A percentile compares a stretch with the other conserved stretches of the same genome.
phyloP scores from a whole-genome alignment of 1,284 basidiomycete species.

The Mycosarcoma maydis region DNA sequence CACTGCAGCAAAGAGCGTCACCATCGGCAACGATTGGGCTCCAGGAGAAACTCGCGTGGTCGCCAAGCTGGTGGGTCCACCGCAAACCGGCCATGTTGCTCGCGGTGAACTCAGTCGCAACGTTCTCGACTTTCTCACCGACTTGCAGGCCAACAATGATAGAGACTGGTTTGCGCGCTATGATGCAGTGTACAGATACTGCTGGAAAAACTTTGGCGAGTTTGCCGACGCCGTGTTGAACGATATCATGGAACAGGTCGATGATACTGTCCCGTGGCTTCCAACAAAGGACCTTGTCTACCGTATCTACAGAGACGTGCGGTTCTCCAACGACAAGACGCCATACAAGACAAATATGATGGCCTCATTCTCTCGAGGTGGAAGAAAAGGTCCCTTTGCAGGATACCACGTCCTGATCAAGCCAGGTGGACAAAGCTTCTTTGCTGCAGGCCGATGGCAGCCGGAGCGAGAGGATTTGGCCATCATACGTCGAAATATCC shows the following conservation, averaged over 20 bases:
- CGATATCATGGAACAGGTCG: slow-evolving; percentile 74
- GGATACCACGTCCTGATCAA: slow-evolving; percentile 66
- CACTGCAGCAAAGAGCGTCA: background rate
- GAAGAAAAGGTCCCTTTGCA: slow-evolving; percentile 81
- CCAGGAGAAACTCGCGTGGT: slow-evolving; percentile 35
- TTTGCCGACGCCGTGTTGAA: slow-evolving; percentile 79
- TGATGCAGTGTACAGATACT: slow-evolving; percentile 68
- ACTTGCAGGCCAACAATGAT: slow-evolving; percentile 79
- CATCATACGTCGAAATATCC: slow-evolving; percentile 73
- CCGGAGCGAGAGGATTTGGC: slow-evolving; percentile 81
- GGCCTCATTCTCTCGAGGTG: slow-evolving; percentile 80
- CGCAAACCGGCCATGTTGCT: slow-evolving; percentile 71
- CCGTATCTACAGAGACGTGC: slow-evolving; percentile 73
- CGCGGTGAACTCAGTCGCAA: slow-evolving; percentile 85
- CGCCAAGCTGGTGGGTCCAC: slow-evolving; percentile 28
- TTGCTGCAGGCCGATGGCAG: slow-evolving; percentile 85
- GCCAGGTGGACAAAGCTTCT: slow-evolving; percentile 70
- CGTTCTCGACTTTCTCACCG: slow-evolving; percentile 78
- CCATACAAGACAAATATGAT: slow-evolving; percentile 86
- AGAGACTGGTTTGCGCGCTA: slow-evolving; percentile 78
- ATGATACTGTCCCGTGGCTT: slow-evolving; percentile 81
- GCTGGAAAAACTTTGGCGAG: slow-evolving; percentile 77
- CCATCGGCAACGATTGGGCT: slow-evolving; percentile 9
- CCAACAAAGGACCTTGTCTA: slow-evolving; percentile 86
- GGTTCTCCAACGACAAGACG: slow-evolving; percentile 93